Conservation (phyloP, 2,329 filamentous ascomycete genomes). For the Paracorniculantispora psalliotae region DNA sequence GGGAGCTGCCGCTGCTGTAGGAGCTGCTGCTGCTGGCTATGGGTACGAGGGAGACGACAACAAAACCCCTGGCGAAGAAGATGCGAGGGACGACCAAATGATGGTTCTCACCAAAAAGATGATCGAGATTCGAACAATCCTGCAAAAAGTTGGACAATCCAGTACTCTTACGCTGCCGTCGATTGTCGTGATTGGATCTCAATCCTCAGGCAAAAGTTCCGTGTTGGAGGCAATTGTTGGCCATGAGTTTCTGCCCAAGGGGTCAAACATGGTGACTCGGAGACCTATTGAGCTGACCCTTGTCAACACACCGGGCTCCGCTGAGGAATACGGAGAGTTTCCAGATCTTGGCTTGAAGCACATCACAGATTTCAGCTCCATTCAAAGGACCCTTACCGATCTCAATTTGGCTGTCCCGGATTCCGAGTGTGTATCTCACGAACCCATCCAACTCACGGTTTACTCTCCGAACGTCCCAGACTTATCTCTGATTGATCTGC, state of each 20-base stretch:
- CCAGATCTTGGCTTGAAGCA: constrained; percentile 84
- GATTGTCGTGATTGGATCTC: constrained; percentile 98
- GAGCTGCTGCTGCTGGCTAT: constrained; percentile 71
- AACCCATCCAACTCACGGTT: constrained; percentile 92
- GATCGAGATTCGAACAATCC: constrained; percentile 94
- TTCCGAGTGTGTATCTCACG: constrained; percentile 87
- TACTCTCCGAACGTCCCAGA: constrained; percentile 95
- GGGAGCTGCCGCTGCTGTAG: constrained; percentile 59
- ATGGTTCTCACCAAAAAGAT: constrained; percentile 99
- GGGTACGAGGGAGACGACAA: constrained; percentile 67
- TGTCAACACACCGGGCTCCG: constrained; percentile 85
- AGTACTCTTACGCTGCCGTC: constrained; percentile 84
- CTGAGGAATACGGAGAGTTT: constrained; percentile 92
- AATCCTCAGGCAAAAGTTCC: constrained; percentile 97
- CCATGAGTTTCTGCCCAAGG: constrained; percentile 95
- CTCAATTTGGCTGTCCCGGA: constrained; percentile 91
- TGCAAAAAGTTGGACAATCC: constrained; percentile 89
- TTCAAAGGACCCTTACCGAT: constrained; percentile 91
- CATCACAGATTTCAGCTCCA: constrained; percentile 85
- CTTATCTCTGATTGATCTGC: constrained; percentile 90
- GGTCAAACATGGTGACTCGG: constrained; percentile 97
- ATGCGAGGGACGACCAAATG: constrained; percentile 92
- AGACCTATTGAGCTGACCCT: constrained; percentile 93
- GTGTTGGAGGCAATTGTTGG: constrained; percentile 95
- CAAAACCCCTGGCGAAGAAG: constrained; percentile 54